Percentiles rank a stretch among this genome's conserved stretches.
These are phyloP conservation scores for Debaryomyces coudertii DNA, from an alignment of 1,139 yeast species.

Conservation along the genomic window DNA sequence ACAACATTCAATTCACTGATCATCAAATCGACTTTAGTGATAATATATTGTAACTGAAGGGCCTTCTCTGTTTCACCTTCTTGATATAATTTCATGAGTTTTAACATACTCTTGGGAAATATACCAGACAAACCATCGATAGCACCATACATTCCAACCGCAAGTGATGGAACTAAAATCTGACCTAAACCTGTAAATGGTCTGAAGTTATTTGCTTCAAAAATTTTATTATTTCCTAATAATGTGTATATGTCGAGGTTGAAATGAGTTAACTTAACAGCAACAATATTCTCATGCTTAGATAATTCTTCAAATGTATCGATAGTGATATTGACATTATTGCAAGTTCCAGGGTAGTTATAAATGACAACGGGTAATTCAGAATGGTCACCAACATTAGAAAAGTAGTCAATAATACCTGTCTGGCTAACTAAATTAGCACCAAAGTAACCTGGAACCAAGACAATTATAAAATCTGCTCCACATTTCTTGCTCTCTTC, in stretches of 20 bases:
- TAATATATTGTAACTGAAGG: slow-evolving; percentile 38
- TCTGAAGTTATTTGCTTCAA: slow-evolving; percentile 37
- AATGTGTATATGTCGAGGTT: slow-evolving; percentile 40
- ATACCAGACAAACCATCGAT: slow-evolving; percentile 50
- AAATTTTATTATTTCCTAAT: slow-evolving; percentile 39
- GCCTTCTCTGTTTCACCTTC: slow-evolving; percentile 43
- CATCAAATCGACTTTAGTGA: slow-evolving; percentile 46
- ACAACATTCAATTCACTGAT: slow-evolving; percentile 45
- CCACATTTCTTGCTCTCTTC: slow-evolving; percentile 32
- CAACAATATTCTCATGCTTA: slow-evolving; percentile 38
- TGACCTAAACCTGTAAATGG: slow-evolving; percentile 55
- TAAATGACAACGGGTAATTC: slow-evolving; percentile 39
- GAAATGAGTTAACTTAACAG: slow-evolving; percentile 44
- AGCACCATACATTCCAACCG: slow-evolving; percentile 48
- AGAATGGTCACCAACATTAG: slow-evolving; percentile 32
- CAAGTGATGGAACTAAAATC: slow-evolving; percentile 44
- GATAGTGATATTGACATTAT: slow-evolving; percentile 38
- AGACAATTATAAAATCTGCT: slow-evolving; percentile 35
- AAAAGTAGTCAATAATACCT: slow-evolving; percentile 39
- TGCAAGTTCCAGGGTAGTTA: slow-evolving; percentile 44
- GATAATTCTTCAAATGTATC: slow-evolving; percentile 36
- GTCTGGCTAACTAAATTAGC: slow-evolving; percentile 34
- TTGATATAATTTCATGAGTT: slow-evolving; percentile 30
- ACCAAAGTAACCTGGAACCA: slow-evolving; percentile 42
- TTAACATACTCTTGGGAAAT: slow-evolving; percentile 43